Conservation (phyloP, 2,329 filamentous ascomycete genomes). For the Xylariaceae sp. region DNA sequence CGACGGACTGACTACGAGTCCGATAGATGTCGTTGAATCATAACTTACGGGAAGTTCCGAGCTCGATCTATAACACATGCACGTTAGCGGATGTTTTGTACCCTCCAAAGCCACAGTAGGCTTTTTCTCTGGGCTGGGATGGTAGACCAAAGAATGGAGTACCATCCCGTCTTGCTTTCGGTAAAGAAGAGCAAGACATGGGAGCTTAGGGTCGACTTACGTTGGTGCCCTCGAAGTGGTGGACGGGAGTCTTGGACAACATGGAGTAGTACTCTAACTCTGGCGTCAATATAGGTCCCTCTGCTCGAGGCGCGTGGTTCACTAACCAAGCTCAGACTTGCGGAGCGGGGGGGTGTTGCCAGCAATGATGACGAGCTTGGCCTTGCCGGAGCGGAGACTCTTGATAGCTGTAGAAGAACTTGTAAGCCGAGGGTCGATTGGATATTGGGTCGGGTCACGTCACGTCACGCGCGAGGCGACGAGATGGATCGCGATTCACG, state of each 20-base stretch:
- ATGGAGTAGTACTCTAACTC: conserved; percentile 66
- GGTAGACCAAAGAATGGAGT: conserved; percentile 2
- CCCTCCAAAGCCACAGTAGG: conserved; percentile 84
- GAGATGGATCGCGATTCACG: conserved; percentile 4
- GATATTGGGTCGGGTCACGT: neutral
- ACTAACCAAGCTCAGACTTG: conserved; percentile 96
- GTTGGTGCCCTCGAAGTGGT: conserved; percentile 99
- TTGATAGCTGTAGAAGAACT: conserved; percentile 53
- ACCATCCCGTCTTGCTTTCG: conserved; percentile 6
- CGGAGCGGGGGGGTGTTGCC: conserved; percentile 97
- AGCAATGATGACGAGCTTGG: conserved; percentile 93
- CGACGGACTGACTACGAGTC: neutral
- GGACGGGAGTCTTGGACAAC: conserved; percentile 88
- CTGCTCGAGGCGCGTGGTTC: conserved; percentile 62
- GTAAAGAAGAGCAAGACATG: conserved; percentile 1
- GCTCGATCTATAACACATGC: conserved; percentile 68
- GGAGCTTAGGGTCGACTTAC: conserved; percentile 57
- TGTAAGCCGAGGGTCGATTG: conserved; percentile 6
- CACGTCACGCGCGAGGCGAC: neutral
- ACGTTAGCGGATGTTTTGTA: conserved; percentile 54
- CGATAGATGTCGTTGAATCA: neutral
- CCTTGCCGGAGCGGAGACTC: conserved; percentile 89
- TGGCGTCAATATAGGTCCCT: neutral
- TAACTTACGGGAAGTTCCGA: conserved; percentile 58
- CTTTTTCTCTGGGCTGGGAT: conserved; percentile 79